Conservation (phyloP, 164 flowering plant genomes). For the Tinospora cordifolia region DNA sequence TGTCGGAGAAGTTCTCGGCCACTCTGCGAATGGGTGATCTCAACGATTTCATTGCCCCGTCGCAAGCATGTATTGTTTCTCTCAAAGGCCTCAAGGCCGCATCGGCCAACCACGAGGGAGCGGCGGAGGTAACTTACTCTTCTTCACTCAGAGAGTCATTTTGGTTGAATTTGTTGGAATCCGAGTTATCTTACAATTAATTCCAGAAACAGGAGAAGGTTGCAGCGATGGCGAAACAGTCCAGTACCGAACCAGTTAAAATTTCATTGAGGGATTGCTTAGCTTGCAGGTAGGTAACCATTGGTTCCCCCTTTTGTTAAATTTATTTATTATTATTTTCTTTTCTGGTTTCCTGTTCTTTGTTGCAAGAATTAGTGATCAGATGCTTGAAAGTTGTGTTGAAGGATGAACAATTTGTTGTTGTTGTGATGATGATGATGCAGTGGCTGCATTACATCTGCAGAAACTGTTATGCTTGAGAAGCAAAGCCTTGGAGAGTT, state of each 20-base stretch:
- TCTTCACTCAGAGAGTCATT: background rate
- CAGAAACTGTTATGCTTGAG: slow-evolving; percentile 95
- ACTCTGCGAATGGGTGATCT: slow-evolving; percentile 72
- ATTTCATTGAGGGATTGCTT: slow-evolving; percentile 90
- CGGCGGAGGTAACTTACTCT: slow-evolving; percentile 31
- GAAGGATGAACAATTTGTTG: background rate
- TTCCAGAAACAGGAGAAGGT: slow-evolving; percentile 35
- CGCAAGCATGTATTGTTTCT: slow-evolving; percentile 82
- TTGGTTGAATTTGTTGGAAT: no score
- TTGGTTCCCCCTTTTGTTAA: background rate
- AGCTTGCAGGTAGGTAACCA: slow-evolving; percentile 92
- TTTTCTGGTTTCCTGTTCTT: background rate
- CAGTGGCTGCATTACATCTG: slow-evolving; percentile 96
- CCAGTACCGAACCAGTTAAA: slow-evolving; percentile 62
- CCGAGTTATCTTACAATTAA: no score
- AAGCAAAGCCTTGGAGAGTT: slow-evolving; percentile 92
- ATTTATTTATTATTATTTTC: no score
- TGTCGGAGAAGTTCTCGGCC: slow-evolving; percentile 91
- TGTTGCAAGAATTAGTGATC: background rate
- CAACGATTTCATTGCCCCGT: slow-evolving; percentile 91
- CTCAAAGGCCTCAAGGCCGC: slow-evolving; percentile 40
- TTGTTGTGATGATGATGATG: slow-evolving; percentile 27
- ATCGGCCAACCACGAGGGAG: slow-evolving; percentile 30
- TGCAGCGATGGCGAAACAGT: slow-evolving; percentile 28
- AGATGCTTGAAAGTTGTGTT: background rate